Conservation (phyloP, 495 filamentous ascomycete genomes). For the Penicillium parvum region DNA sequence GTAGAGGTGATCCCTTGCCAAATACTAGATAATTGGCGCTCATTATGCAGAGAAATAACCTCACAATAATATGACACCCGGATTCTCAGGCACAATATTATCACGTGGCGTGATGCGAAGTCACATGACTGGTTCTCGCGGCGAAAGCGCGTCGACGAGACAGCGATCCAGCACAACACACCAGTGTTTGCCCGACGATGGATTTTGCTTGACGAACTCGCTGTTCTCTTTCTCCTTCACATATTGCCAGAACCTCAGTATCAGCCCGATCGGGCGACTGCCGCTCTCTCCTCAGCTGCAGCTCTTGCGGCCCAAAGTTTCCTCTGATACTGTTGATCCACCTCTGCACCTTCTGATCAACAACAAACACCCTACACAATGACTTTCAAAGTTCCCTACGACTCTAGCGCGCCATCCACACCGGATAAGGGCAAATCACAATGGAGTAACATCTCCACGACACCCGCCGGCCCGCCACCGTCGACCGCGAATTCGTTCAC, state of each 20-base stretch:
- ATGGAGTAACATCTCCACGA: conserved; percentile 62
- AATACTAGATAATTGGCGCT: too few relatives aligned
- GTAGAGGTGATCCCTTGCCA: too few relatives aligned
- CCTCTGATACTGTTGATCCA: conserved; percentile 10
- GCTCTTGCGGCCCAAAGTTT: conserved; percentile 25
- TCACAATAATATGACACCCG: too few relatives aligned
- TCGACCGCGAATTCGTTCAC: conserved; percentile 66
- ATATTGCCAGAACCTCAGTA: background rate
- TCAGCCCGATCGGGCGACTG: conserved; percentile 1
- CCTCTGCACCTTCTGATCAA: conserved; percentile 5
- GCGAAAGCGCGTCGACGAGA: too few relatives aligned
- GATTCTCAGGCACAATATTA: too few relatives aligned
- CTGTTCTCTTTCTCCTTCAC: background rate
- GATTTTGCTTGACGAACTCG: background rate
- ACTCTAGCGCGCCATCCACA: conserved; percentile 37
- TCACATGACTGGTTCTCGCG: too few relatives aligned
- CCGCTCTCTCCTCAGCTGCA: conserved; percentile 6
- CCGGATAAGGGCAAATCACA: conserved; percentile 41
- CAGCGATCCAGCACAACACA: conserved; percentile 3
- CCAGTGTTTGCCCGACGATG: conserved; percentile 3
- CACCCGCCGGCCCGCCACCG: conserved; percentile 71
- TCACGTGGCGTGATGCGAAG: too few relatives aligned
- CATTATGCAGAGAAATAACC: too few relatives aligned
- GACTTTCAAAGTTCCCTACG: conserved; percentile 38
- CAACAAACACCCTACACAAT: conserved; percentile 24